phyloP scores from a whole-genome alignment of 768 basidiomycete genomes.

The Gautieria morchelliformis region DNA sequence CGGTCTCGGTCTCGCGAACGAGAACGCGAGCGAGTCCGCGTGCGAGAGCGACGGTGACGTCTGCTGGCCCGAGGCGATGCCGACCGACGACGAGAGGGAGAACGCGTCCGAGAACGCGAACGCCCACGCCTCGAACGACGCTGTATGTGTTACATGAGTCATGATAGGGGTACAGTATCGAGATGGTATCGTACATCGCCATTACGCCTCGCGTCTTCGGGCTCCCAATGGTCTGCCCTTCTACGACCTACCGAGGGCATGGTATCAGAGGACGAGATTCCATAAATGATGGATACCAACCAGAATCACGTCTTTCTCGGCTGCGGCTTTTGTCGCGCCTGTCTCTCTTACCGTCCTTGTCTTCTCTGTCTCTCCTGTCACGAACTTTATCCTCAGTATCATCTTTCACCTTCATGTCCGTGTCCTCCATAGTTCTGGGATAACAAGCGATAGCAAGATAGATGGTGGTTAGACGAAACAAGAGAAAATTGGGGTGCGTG shows the following conservation, averaged over 20 bases:
- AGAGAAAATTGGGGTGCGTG: background rate
- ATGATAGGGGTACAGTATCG: background rate
- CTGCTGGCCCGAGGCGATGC: constrained; percentile 16
- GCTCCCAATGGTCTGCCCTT: constrained; percentile 75
- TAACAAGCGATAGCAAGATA: background rate
- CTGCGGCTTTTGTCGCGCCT: constrained; percentile 23
- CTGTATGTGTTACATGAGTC: constrained; percentile 28
- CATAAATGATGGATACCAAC: constrained; percentile 22
- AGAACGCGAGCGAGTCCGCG: constrained; percentile 49
- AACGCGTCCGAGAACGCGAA: constrained; percentile 42
- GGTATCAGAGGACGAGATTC: background rate
- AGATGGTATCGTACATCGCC: constrained; percentile 47
- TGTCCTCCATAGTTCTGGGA: constrained; percentile 1
- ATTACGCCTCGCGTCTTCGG: constrained; percentile 56
- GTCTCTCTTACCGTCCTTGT: constrained; percentile 18
- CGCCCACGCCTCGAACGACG: constrained; percentile 53
- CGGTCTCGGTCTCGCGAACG: constrained; percentile 50
- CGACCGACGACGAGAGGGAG: constrained; percentile 27
- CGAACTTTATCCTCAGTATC: constrained; percentile 12
- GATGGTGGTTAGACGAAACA: background rate
- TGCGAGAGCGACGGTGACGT: constrained; percentile 38
- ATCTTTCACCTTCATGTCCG: constrained; percentile 9
- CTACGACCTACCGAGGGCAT: constrained; percentile 33
- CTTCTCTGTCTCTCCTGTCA: constrained; percentile 14
- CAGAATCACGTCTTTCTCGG: constrained; percentile 45